These are phyloP conservation scores for Phytopythium kandeliae DNA, from an alignment of 352 stramenopile genomes.

Conservation along the genomic window DNA sequence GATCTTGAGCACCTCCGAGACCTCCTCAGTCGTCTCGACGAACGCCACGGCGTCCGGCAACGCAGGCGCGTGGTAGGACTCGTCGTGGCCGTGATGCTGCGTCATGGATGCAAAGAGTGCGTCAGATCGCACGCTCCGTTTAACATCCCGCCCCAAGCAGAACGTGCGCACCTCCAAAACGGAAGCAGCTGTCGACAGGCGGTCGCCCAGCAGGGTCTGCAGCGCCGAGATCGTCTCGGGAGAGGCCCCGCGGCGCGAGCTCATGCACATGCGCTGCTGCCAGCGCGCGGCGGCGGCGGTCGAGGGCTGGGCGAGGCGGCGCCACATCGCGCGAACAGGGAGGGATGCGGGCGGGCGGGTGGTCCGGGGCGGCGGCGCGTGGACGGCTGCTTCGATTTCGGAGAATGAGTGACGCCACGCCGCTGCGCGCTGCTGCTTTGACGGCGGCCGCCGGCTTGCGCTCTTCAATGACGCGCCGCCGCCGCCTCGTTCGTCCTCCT, in stretches of 20 bases:
- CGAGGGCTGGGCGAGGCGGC: conserved; percentile 12
- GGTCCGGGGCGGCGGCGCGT: conserved; percentile 6
- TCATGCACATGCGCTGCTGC: conserved; percentile 14
- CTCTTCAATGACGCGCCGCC: conserved; percentile 7
- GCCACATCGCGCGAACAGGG: conserved; percentile 16
- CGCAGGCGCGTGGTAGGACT: conserved; percentile 85
- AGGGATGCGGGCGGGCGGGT: neutral
- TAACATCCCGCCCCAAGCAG: neutral
- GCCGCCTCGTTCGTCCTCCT: neutral
- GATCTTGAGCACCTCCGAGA: conserved; percentile 86
- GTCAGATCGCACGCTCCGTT: neutral
- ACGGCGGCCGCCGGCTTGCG: neutral
- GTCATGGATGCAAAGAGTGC: conserved; percentile 1
- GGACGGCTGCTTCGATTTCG: conserved; percentile 10
- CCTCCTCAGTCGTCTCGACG: conserved; percentile 81
- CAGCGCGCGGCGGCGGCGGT: neutral
- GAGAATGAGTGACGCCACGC: conserved; percentile 21
- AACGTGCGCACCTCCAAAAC: conserved; percentile 40
- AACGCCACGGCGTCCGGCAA: conserved; percentile 84
- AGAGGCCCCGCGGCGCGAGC: conserved; percentile 26
- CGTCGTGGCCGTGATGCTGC: conserved; percentile 81
- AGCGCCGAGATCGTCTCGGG: conserved; percentile 46
- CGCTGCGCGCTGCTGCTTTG: conserved; percentile 1
- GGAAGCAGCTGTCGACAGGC: conserved; percentile 50
- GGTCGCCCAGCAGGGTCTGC: conserved; percentile 52